Percentiles rank a stretch among this genome's conserved stretches.
Evolutionary conservation across 1,284 basidiomycete genomes (phyloP).

Genomic region (Trichosporon ovoides): DNA sequence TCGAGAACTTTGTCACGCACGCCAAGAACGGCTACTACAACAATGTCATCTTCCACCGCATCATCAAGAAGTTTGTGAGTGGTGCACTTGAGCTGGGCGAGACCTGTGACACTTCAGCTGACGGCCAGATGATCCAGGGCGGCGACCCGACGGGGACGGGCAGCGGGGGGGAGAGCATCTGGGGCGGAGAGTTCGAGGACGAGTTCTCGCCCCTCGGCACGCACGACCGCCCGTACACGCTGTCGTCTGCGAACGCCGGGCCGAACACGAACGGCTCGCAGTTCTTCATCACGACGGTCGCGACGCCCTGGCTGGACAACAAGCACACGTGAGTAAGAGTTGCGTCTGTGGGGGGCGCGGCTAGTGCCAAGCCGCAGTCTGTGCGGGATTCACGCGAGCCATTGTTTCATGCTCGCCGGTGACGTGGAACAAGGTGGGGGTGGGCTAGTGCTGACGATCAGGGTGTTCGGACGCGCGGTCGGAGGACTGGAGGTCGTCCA

Average conservation of each 20-base stretch:
- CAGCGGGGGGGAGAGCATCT: slow-evolving; percentile 92
- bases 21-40: slow-evolving; percentile 88
- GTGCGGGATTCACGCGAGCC: not conserved
- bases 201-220: slow-evolving; percentile 83
- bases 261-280: slow-evolving; percentile 83
- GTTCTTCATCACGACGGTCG: slow-evolving; percentile 97
- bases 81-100: no score
- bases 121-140: slow-evolving; percentile 80
- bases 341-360: no score
- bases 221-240: slow-evolving; percentile 94
- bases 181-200: slow-evolving; percentile 93
- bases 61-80: slow-evolving; percentile 86
- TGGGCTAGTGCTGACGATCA: slow-evolving; percentile 23
- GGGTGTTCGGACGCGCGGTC: slow-evolving; percentile 55
- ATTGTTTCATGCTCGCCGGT: not conserved
- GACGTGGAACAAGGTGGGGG: not conserved
- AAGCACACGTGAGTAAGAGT: slow-evolving; percentile 52
- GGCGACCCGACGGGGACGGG: slow-evolving; percentile 74
- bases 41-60: slow-evolving; percentile 90
- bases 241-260: slow-evolving; percentile 93
- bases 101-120: no score
- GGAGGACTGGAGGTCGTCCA: slow-evolving; percentile 55
- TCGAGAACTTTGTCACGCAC: slow-evolving; percentile 96
- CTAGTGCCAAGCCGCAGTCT: no score
- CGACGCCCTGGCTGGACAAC: slow-evolving; percentile 79